phyloP scores from a whole-genome alignment of 2,329 filamentous ascomycete genomes.

The Periconia digitata region DNA sequence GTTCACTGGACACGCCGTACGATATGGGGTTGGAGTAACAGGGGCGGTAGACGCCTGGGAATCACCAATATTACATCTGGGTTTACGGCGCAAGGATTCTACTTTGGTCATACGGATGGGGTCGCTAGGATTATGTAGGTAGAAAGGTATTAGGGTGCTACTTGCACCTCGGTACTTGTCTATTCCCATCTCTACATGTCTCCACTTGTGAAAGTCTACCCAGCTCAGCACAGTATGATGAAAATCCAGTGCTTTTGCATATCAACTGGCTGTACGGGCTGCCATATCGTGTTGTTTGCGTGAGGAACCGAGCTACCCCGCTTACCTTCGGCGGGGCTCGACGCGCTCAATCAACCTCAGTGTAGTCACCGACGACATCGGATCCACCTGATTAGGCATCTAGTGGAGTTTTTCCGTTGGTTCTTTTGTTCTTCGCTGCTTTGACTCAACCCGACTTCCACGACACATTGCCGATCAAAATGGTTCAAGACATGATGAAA shows the following conservation, averaged over 20 bases:
- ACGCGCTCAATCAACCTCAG: too few relatives aligned
- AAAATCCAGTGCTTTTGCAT: background rate
- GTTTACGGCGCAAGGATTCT: conserved; percentile 2
- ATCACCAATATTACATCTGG: conserved; percentile 3
- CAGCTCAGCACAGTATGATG: too few relatives aligned
- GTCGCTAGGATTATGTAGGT: background rate
- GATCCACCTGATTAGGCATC: background rate
- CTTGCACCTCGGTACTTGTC: conserved; percentile 5
- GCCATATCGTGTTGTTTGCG: conserved; percentile 2
- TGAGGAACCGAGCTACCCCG: conserved; percentile 8
- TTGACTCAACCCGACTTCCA: background rate
- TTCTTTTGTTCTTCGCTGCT: background rate
- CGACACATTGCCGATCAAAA: conserved; percentile 2
- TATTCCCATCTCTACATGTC: background rate
- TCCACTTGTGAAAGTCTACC: background rate
- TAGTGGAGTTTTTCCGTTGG: background rate
- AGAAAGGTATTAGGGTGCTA: conserved; percentile 1
- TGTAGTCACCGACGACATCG: too few relatives aligned
- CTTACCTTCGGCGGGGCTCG: conserved; percentile 6
- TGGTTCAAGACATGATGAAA: conserved; percentile 64
- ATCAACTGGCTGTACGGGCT: background rate
- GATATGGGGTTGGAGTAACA: conserved; percentile 8
- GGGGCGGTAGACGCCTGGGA: background rate
- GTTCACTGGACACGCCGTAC: conserved; percentile 15
- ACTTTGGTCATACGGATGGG: background rate